Evolutionary conservation across 2,329 filamentous ascomycete genomes (phyloP).

Genomic region (Rutstroemia sp.): DNA sequence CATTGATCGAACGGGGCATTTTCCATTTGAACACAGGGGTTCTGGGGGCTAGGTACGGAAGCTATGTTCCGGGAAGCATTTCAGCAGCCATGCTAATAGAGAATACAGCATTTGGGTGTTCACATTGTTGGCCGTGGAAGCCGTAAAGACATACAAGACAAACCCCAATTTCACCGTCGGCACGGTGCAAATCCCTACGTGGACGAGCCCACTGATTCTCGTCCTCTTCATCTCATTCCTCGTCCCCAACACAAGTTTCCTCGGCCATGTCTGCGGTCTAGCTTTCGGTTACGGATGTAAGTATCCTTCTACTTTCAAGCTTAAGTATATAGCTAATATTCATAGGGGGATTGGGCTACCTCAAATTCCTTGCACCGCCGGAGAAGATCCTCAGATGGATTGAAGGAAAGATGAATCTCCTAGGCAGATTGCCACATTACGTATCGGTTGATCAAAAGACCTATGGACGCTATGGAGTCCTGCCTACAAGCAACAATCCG

Average conservation of each 20-base stretch:
- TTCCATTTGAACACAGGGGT: slow-evolving; percentile 65
- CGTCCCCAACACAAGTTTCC: slow-evolving; percentile 71
- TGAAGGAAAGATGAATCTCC: slow-evolving; percentile 78
- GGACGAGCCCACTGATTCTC: slow-evolving; percentile 78
- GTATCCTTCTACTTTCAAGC: slow-evolving; percentile 28
- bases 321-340: slow-evolving; percentile 17
- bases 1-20: slow-evolving; percentile 67
- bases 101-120: slow-evolving; percentile 78
- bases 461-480: slow-evolving; percentile 82
- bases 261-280: slow-evolving; percentile 84
- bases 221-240: slow-evolving; percentile 69
- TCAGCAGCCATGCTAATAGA: slow-evolving; percentile 17
- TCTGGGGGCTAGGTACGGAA: slow-evolving; percentile 69
- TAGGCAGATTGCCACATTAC: slow-evolving; percentile 81
- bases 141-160: slow-evolving; percentile 73
- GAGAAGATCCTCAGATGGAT: slow-evolving; percentile 84
- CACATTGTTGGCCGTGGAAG: slow-evolving; percentile 74
- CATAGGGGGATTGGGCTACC: slow-evolving; percentile 74
- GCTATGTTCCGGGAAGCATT: neutral
- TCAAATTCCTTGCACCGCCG: slow-evolving; percentile 83
- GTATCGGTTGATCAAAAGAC: slow-evolving; percentile 95
- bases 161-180: slow-evolving; percentile 69
- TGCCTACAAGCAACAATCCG: slow-evolving; percentile 50
- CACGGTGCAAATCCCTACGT: slow-evolving; percentile 72
- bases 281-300: slow-evolving; percentile 77